Conservation (phyloP, 1,284 basidiomycete genomes). For the Volvariella surrecta region DNA sequence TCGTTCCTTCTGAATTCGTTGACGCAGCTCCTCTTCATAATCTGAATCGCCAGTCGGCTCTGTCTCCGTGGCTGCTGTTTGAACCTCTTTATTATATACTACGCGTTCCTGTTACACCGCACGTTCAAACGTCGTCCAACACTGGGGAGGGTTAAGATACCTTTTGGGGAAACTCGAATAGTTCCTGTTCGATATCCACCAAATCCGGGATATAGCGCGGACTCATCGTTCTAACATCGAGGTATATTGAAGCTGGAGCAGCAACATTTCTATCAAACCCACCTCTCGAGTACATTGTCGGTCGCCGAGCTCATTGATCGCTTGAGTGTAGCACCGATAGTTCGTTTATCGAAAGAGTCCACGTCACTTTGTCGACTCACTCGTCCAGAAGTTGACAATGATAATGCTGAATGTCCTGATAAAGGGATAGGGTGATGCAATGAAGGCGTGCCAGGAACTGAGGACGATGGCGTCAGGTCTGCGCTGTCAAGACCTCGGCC, state of each 20-base stretch:
- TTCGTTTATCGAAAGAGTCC: conserved; percentile 36
- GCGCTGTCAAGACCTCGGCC: conserved; percentile 34
- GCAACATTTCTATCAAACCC: conserved; percentile 2
- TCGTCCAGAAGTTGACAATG: conserved; percentile 46
- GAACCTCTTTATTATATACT: conserved; percentile 91
- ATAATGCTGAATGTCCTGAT: conserved; percentile 32
- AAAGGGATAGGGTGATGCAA: conserved; percentile 30
- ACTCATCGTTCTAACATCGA: conserved; percentile 41
- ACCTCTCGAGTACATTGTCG: conserved; percentile 64
- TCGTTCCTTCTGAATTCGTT: conserved; percentile 59
- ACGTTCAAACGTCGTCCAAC: background rate
- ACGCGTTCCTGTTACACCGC: conserved; percentile 61
- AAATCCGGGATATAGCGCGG: conserved; percentile 65
- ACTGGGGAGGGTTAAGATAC: conserved; percentile 28
- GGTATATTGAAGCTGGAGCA: conserved; percentile 3
- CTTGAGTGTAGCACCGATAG: conserved; percentile 34
- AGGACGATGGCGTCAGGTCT: conserved; percentile 55
- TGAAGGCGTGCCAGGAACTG: conserved; percentile 66
- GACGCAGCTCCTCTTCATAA: conserved; percentile 68
- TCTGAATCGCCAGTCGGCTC: conserved; percentile 27
- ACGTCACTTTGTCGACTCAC: conserved; percentile 61
- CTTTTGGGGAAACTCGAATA: conserved; percentile 86
- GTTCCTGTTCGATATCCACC: conserved; percentile 79
- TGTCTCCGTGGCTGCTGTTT: conserved; percentile 66
- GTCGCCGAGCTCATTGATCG: conserved; percentile 47